Conservation (phyloP, 2,329 filamentous ascomycete species). For the Grosmannia huntii region DNA sequence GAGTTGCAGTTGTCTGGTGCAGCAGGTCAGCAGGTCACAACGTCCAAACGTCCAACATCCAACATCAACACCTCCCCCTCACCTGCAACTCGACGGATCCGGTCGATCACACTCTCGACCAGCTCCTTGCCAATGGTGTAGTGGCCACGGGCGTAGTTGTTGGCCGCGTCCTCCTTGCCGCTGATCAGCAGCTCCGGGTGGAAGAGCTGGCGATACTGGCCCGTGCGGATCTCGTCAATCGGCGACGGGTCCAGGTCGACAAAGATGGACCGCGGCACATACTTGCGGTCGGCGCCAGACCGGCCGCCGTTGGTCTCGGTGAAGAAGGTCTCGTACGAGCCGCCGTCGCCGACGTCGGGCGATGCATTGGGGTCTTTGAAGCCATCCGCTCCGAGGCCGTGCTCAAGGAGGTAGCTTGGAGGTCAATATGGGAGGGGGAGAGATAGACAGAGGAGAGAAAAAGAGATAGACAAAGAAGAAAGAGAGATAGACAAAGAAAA, state of each 20-base stretch:
- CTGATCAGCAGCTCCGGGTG: slow-evolving; percentile 60
- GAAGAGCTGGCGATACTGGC: slow-evolving; percentile 55
- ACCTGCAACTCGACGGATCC: slow-evolving; percentile 58
- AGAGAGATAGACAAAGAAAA: too few species aligned
- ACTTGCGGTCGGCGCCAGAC: slow-evolving; percentile 29
- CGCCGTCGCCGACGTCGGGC: slow-evolving; percentile 42
- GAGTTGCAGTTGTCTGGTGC: slow-evolving; percentile 55
- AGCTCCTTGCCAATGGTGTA: slow-evolving; percentile 69
- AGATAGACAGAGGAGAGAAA: too few species aligned
- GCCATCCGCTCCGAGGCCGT: slow-evolving; percentile 54
- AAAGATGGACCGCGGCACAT: slow-evolving; percentile 60
- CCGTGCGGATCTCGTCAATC: slow-evolving; percentile 62
- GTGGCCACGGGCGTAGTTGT: slow-evolving; percentile 66
- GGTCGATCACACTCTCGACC: slow-evolving; percentile 57
- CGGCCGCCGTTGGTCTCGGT: slow-evolving; percentile 53
- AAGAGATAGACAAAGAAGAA: too few species aligned
- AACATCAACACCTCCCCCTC: too few species aligned
- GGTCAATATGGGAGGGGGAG: slow-evolving; percentile 1
- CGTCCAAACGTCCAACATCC: too few species aligned
- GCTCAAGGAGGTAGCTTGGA: slow-evolving; percentile 56
- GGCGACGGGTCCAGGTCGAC: slow-evolving; percentile 61
- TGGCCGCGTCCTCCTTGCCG: slow-evolving; percentile 65
- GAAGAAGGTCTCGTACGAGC: slow-evolving; percentile 62
- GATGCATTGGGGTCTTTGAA: slow-evolving; percentile 47
- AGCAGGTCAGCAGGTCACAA: too few species aligned